phyloP scores from a whole-genome alignment of 257 asterid species.

The Solanum chaucha region DNA sequence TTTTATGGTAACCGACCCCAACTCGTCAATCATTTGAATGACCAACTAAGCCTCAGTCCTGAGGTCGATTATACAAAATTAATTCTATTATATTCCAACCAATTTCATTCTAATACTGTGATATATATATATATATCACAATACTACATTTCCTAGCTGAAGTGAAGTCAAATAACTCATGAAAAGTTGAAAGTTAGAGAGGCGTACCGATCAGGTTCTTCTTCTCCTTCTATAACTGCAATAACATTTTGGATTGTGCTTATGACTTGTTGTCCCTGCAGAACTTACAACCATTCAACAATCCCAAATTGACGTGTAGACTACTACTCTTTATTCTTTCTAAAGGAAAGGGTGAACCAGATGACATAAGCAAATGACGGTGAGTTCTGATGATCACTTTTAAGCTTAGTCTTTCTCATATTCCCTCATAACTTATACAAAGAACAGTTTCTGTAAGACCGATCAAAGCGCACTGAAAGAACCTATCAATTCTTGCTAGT shows the following conservation, averaged over 20 bases:
- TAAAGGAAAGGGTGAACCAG: neutral
- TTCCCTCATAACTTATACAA: neutral
- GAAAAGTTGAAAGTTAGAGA: neutral
- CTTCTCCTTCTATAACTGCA: conserved; percentile 68
- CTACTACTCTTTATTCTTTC: neutral
- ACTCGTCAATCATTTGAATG: neutral
- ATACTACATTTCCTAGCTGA: no score
- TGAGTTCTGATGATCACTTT: neutral
- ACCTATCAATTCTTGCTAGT: neutral
- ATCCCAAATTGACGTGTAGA: neutral
- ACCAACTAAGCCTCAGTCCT: neutral
- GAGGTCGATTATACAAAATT: neutral
- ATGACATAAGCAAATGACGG: neutral
- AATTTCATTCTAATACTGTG: neutral
- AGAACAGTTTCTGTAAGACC: neutral
- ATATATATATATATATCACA: no score
- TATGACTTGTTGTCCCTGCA: conserved; percentile 76
- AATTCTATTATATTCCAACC: neutral
- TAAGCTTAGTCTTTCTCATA: neutral
- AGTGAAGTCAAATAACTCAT: neutral
- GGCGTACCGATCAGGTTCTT: conserved; percentile 74
- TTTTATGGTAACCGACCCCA: neutral
- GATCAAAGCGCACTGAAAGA: neutral
- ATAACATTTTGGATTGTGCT: conserved; percentile 74
- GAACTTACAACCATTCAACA: neutral